phyloP scores from a whole-genome alignment of 2,329 filamentous ascomycete species.

The Aspergillus awamori region DNA sequence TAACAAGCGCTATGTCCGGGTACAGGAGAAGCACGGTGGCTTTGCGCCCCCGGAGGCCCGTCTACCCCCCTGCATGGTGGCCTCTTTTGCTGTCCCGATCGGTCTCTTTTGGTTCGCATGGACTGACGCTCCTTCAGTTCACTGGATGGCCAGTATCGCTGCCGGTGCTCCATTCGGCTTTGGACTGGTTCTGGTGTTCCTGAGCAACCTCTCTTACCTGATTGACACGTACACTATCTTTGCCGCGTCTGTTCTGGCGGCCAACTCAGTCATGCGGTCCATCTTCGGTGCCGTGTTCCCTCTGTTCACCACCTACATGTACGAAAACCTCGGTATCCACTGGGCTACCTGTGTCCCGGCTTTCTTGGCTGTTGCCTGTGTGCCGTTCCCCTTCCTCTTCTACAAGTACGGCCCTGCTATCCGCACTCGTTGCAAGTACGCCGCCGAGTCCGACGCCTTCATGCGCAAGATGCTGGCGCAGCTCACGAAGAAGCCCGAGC shows the following conservation, averaged over 20 bases:
- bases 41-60: conserved; percentile 65
- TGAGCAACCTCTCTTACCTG: conserved; percentile 47
- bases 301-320: conserved; percentile 52
- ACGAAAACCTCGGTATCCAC: conserved; percentile 48
- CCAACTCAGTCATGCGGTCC: conserved; percentile 51
- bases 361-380: conserved; percentile 49
- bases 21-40: conserved; percentile 53
- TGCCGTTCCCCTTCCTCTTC: conserved; percentile 50
- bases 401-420: conserved; percentile 47
- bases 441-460: conserved; percentile 41
- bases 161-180: conserved; percentile 46
- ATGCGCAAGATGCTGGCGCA: conserved; percentile 40
- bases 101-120: conserved; percentile 64
- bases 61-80: conserved; percentile 54
- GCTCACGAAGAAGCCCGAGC: conserved; percentile 14
- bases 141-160: conserved; percentile 44
- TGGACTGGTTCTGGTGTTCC: conserved; percentile 46
- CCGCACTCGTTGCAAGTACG: conserved; percentile 47
- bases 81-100: conserved; percentile 56
- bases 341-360: conserved; percentile 53
- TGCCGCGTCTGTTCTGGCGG: conserved; percentile 47
- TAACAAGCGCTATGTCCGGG: conserved; percentile 45
- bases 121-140: conserved; percentile 53
- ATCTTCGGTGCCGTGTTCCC: conserved; percentile 53
- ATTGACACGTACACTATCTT: conserved; percentile 50